phyloP scores from a whole-genome alignment of 164 flowering plant species.

The Vitis riparia region DNA sequence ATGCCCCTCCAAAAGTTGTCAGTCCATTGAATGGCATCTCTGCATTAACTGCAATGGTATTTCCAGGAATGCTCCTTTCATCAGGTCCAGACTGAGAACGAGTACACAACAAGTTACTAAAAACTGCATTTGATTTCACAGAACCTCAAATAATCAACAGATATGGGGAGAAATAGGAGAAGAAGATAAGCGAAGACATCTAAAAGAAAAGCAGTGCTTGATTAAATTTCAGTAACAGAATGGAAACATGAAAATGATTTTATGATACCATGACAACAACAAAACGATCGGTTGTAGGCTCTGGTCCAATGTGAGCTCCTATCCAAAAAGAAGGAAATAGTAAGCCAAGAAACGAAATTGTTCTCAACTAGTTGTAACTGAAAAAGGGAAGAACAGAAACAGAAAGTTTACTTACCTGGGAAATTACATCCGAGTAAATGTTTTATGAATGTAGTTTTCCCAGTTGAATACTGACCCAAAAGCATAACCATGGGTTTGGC shows the following conservation, averaged over 20 bases:
- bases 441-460: conserved; percentile 95
- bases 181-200: not conserved
- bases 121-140: no score
- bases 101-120: not conserved
- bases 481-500: conserved; percentile 99
- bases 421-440: conserved; percentile 73
- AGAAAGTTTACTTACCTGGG: conserved; percentile 56
- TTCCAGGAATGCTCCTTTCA: conserved; percentile 90
- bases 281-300: conserved; percentile 76
- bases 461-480: conserved; percentile 97
- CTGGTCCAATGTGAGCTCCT: conserved; percentile 84
- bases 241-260: not conserved
- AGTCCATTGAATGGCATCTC: conserved; percentile 93
- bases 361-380: not conserved
- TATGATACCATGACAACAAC: conserved; percentile 66
- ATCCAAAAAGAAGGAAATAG: conserved; percentile 6
- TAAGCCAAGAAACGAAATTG: not conserved
- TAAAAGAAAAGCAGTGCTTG: not conserved
- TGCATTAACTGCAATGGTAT: conserved; percentile 95
- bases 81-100: conserved; percentile 78
- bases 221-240: not conserved
- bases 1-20: conserved; percentile 83
- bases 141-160: no score
- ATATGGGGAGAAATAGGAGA: no score
- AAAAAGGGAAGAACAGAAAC: not conserved